Evolutionary conservation across 192 early-diverging fungal genomes (phyloP).

Genomic region (Coemansia sp.): DNA sequence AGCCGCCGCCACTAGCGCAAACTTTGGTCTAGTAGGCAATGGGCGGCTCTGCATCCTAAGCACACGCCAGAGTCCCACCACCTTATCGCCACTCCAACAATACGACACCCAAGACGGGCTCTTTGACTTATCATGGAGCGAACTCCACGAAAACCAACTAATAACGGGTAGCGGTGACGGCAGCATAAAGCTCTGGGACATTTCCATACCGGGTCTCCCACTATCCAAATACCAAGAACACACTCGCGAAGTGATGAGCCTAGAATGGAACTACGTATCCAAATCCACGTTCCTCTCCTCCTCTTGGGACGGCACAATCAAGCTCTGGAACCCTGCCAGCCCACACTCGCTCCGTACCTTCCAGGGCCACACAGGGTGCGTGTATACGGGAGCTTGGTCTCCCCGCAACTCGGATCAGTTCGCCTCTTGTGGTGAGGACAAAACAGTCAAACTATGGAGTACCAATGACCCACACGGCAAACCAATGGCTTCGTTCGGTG

Average conservation of each 20-base stretch:
- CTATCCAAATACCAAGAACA: slow-evolving; percentile 94
- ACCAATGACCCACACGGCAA: slow-evolving; percentile 64
- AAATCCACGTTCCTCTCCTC: slow-evolving; percentile 90
- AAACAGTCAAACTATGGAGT: slow-evolving; percentile 93
- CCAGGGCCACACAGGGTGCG: slow-evolving; percentile 89
- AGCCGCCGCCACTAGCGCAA: slow-evolving; percentile 87
- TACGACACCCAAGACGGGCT: slow-evolving; percentile 98
- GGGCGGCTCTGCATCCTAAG: slow-evolving; percentile 83
- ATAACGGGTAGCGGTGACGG: slow-evolving; percentile 93
- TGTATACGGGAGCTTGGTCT: slow-evolving; percentile 90
- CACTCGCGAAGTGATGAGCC: slow-evolving; percentile 88
- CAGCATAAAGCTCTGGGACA: slow-evolving; percentile 93
- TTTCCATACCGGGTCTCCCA: slow-evolving; percentile 64
- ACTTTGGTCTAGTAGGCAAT: slow-evolving; percentile 98
- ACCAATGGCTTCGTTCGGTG: slow-evolving; percentile 68
- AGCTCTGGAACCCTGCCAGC: slow-evolving; percentile 90
- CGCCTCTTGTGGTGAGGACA: slow-evolving; percentile 91
- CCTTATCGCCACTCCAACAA: slow-evolving; percentile 45
- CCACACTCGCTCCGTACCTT: slow-evolving; percentile 82
- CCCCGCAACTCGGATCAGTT: slow-evolving; percentile 78
- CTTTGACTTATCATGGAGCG: slow-evolving; percentile 96
- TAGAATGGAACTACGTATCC: slow-evolving; percentile 92
- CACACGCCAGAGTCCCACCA: slow-evolving; percentile 25
- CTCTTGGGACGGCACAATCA: slow-evolving; percentile 96
- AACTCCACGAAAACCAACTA: slow-evolving; percentile 94